A percentile compares a stretch with the other conserved stretches of the same genome.
phyloP scores from a whole-genome alignment of 148 eudicot genomes.

The Polygonum aviculare region DNA sequence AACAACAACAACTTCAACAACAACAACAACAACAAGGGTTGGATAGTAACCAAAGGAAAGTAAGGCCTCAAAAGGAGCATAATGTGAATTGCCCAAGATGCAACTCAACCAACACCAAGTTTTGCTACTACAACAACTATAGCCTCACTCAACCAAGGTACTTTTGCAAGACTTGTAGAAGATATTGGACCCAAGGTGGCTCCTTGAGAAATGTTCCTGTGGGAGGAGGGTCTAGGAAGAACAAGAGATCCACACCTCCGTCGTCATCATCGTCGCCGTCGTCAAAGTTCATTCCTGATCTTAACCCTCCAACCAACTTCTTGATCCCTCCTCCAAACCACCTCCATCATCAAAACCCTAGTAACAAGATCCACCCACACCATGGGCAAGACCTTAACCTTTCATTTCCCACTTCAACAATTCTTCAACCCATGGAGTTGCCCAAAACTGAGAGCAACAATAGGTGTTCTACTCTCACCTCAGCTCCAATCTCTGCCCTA shows the following conservation, averaged over 20 bases:
- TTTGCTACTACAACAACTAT: conserved; percentile 86
- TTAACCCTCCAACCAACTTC: conserved; percentile 27
- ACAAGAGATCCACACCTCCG: conserved; percentile 38
- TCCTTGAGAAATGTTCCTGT: conserved; percentile 73
- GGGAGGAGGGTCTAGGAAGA: conserved; percentile 77
- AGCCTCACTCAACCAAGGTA: conserved; percentile 75
- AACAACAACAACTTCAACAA: conserved; percentile 17
- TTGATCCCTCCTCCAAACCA: conserved; percentile 18
- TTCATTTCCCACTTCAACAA: conserved; percentile 26
- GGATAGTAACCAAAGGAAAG: conserved; percentile 11
- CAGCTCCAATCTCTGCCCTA: conserved; percentile 38
- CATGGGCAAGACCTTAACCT: conserved; percentile 64
- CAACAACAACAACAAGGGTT: conserved; percentile 9
- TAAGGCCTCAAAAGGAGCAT: conserved; percentile 54
- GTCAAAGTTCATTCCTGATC: conserved; percentile 30
- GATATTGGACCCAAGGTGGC: conserved; percentile 87
- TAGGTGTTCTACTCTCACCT: conserved; percentile 16
- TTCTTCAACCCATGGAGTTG: conserved; percentile 27
- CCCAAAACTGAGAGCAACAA: conserved; percentile 27
- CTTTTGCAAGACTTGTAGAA: conserved; percentile 75
- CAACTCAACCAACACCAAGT: conserved; percentile 65
- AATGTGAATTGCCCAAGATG: conserved; percentile 71
- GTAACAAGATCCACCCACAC: conserved; percentile 20
- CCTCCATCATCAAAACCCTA: conserved; percentile 45
- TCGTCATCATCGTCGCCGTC: conserved; percentile 14